Evolutionary conservation across 192 early-diverging fungal species (phyloP).

Genomic region (Linnemannia elongata): DNA sequence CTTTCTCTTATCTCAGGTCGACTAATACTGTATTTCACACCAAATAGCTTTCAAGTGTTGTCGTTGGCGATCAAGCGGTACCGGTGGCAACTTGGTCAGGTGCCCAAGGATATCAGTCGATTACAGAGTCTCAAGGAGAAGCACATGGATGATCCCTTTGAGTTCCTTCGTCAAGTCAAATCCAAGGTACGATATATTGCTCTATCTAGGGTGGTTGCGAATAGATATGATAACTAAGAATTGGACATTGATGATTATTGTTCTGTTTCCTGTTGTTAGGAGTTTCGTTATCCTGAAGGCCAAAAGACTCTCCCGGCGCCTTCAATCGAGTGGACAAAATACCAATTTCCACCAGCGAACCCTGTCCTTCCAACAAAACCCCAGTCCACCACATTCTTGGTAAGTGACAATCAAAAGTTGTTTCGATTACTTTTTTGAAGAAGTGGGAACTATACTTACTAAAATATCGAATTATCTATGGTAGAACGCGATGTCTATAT

Average conservation of each 20-base stretch:
- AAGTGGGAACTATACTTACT: background rate
- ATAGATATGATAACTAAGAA: background rate
- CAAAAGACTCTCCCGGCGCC: conserved; percentile 45
- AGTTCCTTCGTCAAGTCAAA: conserved; percentile 58
- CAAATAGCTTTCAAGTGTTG: conserved; percentile 30
- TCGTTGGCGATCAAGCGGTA: conserved; percentile 52
- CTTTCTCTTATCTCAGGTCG: background rate
- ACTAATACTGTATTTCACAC: background rate
- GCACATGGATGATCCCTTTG: conserved; percentile 59
- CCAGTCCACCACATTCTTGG: conserved; percentile 22
- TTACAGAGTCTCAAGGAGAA: conserved; percentile 59
- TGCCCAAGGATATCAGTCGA: conserved; percentile 55
- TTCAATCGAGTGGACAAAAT: conserved; percentile 46
- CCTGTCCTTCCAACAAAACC: conserved; percentile 33
- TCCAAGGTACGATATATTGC: conserved; percentile 38
- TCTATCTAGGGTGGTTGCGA: background rate
- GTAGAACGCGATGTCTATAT: conserved; percentile 11
- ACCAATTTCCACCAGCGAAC: conserved; percentile 49
- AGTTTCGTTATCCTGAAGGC: conserved; percentile 46
- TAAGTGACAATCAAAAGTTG: background rate
- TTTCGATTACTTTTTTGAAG: background rate
- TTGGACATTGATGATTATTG: background rate
- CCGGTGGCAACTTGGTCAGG: conserved; percentile 60
- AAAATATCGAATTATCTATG: background rate
- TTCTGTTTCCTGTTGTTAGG: conserved; percentile 6